Evolutionary conservation across 345 rosid species (phyloP).

Genomic region (Corymbia maculata): DNA sequence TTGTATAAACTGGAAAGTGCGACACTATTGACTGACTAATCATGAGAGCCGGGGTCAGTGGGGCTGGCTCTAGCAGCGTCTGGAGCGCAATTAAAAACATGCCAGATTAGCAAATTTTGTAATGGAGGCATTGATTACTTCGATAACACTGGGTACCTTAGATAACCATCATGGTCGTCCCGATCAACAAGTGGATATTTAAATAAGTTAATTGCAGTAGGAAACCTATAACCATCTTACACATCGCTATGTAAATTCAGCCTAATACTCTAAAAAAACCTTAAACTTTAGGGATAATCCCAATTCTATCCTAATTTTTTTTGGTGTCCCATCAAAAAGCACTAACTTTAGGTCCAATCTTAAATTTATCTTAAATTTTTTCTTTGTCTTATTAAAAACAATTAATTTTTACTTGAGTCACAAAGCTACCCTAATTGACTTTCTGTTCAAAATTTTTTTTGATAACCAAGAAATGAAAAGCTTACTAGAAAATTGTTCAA

Average conservation of each 20-base stretch:
- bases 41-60: neutral
- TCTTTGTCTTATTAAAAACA: too few relatives aligned
- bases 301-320: too few relatives aligned
- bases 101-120: neutral
- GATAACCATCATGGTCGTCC: neutral
- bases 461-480: neutral
- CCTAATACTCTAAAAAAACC: neutral
- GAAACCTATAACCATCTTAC: neutral
- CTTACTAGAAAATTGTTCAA: neutral
- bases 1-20: neutral
- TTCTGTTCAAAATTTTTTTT: too few relatives aligned
- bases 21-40: neutral
- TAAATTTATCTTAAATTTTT: too few relatives aligned
- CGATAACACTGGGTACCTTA: neutral
- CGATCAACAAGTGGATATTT: neutral
- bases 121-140: neutral
- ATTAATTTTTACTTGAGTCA: neutral
- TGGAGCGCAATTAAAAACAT: neutral
- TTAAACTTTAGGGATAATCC: too few relatives aligned
- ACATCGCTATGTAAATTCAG: neutral
- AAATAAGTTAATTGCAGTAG: neutral
- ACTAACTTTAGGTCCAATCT: neutral
- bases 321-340: neutral
- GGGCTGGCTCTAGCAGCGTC: neutral
- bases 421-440: neutral